phyloP scores from a whole-genome alignment of 331 rosid species.

The Arachis monticola region DNA sequence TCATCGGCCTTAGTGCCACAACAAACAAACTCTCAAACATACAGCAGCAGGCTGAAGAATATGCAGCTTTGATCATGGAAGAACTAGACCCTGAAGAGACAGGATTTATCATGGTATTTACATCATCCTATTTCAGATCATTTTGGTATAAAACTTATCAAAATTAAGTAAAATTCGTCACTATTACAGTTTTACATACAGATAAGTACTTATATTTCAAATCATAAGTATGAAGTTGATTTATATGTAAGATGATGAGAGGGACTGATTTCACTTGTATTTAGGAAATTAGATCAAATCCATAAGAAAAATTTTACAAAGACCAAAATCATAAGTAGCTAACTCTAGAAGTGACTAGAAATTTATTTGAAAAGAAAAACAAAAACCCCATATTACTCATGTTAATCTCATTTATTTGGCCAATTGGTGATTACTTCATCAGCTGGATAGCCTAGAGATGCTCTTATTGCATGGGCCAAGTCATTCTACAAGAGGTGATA shows the following conservation, averaged over 20 bases:
- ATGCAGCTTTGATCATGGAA: constrained; percentile 92
- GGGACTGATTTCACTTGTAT: too few species aligned
- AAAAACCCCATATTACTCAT: constrained; percentile 7
- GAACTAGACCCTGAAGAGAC: constrained; percentile 79
- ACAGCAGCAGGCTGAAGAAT: constrained; percentile 80
- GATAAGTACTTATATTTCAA: too few species aligned
- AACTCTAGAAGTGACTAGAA: too few species aligned
- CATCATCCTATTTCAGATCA: background rate
- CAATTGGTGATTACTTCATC: constrained; percentile 5
- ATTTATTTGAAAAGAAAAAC: background rate
- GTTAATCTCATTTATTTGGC: background rate
- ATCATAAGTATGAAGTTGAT: too few species aligned
- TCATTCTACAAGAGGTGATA: constrained; percentile 73
- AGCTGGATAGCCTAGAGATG: constrained; percentile 72
- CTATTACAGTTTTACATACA: too few species aligned
- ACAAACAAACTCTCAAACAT: constrained; percentile 79
- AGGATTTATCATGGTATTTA: constrained; percentile 80
- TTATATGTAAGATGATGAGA: too few species aligned
- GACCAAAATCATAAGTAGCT: too few species aligned
- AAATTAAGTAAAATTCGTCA: too few species aligned
- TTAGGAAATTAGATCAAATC: too few species aligned
- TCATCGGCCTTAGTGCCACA: constrained; percentile 81
- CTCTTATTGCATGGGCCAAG: constrained; percentile 79
- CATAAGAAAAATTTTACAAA: too few species aligned
- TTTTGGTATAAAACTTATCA: too few species aligned